Conservation (phyloP, 2,329 filamentous ascomycete genomes). For the Claviceps pazoutovae region DNA sequence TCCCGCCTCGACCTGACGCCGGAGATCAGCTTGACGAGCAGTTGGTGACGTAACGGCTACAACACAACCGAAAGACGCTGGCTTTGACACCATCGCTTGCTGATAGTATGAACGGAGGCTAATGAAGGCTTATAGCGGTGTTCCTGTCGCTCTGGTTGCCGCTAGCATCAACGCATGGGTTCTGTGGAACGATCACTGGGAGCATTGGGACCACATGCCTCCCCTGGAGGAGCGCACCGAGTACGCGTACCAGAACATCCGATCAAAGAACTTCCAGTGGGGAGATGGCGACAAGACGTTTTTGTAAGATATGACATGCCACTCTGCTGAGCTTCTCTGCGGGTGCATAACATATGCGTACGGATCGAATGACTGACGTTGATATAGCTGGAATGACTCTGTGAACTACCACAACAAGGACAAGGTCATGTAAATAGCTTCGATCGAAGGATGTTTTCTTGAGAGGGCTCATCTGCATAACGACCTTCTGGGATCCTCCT, state of each 20-base stretch:
- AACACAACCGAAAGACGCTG: background rate
- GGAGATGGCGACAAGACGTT: slow-evolving; percentile 76
- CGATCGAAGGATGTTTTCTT: background rate
- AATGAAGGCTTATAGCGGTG: slow-evolving; percentile 40
- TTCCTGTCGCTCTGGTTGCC: slow-evolving; percentile 58
- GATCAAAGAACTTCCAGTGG: slow-evolving; percentile 90
- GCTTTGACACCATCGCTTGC: background rate
- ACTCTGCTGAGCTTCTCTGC: background rate
- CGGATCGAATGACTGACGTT: background rate
- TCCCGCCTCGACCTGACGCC: background rate
- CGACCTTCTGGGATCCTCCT: background rate
- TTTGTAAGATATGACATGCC: slow-evolving; percentile 26
- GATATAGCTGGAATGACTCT: slow-evolving; percentile 69
- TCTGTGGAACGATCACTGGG: slow-evolving; percentile 94
- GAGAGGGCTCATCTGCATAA: background rate
- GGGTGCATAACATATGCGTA: background rate
- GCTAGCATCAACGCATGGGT: slow-evolving; percentile 72
- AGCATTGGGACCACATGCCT: slow-evolving; percentile 76
- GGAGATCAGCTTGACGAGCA: background rate
- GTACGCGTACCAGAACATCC: slow-evolving; percentile 97
- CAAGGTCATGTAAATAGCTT: slow-evolving; percentile 38
- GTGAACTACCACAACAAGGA: slow-evolving; percentile 98
- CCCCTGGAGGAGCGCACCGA: slow-evolving; percentile 82
- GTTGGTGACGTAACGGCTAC: background rate
- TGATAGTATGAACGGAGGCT: background rate